Evolutionary conservation across 352 stramenopile species (phyloP).

Genomic region (Phytophthora aleatoria): DNA sequence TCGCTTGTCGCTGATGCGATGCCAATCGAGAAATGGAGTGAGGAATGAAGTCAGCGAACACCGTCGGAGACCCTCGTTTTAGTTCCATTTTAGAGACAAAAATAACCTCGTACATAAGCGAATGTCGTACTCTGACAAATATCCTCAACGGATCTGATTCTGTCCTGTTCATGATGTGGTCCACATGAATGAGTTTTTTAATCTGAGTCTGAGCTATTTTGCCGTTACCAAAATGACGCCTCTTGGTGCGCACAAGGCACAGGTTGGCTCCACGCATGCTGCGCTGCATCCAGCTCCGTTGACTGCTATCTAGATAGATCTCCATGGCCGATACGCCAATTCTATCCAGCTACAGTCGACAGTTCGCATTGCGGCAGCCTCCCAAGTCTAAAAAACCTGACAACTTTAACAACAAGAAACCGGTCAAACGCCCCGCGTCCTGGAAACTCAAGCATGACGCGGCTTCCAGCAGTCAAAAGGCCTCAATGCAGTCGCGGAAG

Average conservation of each 20-base stretch:
- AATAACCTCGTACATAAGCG: neutral
- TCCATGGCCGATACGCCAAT: constrained; percentile 6
- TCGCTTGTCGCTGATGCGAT: constrained; percentile 14
- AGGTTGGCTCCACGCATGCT: constrained; percentile 4
- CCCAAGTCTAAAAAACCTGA: constrained; percentile 9
- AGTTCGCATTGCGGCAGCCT: constrained; percentile 34
- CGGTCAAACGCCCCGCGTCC: constrained; percentile 3
- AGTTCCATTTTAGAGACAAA: constrained; percentile 1
- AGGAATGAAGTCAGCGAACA: constrained; percentile 5
- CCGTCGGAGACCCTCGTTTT: constrained; percentile 3
- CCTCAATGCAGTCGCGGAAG: constrained; percentile 30
- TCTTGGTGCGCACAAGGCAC: constrained; percentile 29
- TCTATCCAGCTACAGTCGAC: constrained; percentile 25
- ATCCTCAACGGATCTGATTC: neutral
- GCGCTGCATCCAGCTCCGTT: neutral
- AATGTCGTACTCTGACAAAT: neutral
- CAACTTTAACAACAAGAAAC: constrained; percentile 26
- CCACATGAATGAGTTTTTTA: neutral
- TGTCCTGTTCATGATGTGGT: constrained; percentile 1
- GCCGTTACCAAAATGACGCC: constrained; percentile 12
- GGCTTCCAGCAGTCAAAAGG: constrained; percentile 2
- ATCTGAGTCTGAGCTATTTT: constrained; percentile 9
- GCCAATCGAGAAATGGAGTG: constrained; percentile 37
- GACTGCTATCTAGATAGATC: neutral
- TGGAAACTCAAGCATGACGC: constrained; percentile 21